These are phyloP conservation scores for Helenozyma rhizophorensis DNA, from an alignment of 805 yeast species.

Conservation along the genomic window DNA sequence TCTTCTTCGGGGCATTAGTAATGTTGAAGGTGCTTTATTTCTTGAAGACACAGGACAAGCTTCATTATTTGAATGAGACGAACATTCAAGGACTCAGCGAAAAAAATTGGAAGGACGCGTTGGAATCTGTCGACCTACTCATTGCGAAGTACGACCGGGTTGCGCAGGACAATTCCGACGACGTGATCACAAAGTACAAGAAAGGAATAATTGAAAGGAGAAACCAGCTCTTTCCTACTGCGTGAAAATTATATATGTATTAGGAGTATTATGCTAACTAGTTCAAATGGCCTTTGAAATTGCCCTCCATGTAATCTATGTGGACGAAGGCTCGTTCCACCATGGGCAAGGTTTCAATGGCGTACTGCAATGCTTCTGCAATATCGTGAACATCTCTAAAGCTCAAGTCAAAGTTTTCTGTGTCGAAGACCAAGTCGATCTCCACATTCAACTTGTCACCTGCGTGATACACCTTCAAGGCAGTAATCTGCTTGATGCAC, in stretches of 20 bases:
- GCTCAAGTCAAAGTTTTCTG: conserved; percentile 39
- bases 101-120: conserved; percentile 4
- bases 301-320: conserved; percentile 55
- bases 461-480: conserved; percentile 68
- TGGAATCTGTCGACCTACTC: conserved; percentile 16
- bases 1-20: conserved; percentile 39
- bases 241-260: not conserved
- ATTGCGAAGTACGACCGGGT: conserved; percentile 27
- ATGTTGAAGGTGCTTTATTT: conserved; percentile 24
- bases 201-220: conserved; percentile 15
- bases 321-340: conserved; percentile 84
- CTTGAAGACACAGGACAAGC: conserved; percentile 7
- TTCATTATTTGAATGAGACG: conserved; percentile 5
- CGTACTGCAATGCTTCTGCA: conserved; percentile 78
- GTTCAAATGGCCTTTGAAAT: conserved; percentile 38
- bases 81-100: conserved; percentile 1
- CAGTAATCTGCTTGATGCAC: conserved; percentile 58
- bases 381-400: conserved; percentile 73
- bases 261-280: conserved; percentile 4
- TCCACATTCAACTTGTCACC: conserved; percentile 77
- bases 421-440: conserved; percentile 58
- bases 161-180: conserved; percentile 23
- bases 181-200: conserved; percentile 28
- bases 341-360: conserved; percentile 69
- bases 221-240: conserved; percentile 6